Base-by-base conservation (phyloP, 2,329 filamentous ascomycete species). In the Microdochium nivale region DNA sequence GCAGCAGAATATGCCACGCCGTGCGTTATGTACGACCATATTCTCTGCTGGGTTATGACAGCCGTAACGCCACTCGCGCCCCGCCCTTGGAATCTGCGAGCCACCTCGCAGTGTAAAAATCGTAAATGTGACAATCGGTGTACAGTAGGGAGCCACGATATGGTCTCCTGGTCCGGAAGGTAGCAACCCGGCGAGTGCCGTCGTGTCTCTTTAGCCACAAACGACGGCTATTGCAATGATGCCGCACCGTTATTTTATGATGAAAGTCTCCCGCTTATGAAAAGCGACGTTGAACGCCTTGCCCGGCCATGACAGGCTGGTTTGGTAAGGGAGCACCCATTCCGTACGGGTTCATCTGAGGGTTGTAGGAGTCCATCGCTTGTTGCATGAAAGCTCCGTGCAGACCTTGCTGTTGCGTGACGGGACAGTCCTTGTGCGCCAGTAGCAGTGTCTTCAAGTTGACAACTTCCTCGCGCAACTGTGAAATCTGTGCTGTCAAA, bases 391-490 rank as follows among this genome's bases (percentile, higher is more conserved):
- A 81, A 1, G 72, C 73, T 3, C 73, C 70, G 49, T 81, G 78
- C 2, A 94, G 73, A 3, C 87, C 87, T 67, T 96, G 91, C 47
- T 89, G 85, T 65, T 95, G 88, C 2, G 90, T 90, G 8, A 97
- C 87, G 0, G 92, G 90, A 60, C 94, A 97, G 66, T 97, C 92
- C 66, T 97, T 97, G 70, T 99, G 94, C 0, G 91, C 91, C 23
- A 97, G 77, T 2, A 99, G 76, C 0, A 97, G 75, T 0, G 91
- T 96, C 75, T 96, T 97, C 43, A 99, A 78, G 56, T 92, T 95
- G 48, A 97, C 89, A 54, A 97, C 88, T 65, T 99, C 94, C 64
- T 97, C 92, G 25, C 90, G 81, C 5, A 97, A 74, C 59, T 88
- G 83, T 1, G 86, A 86, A 53, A 97, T 90, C 56, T 94, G 92